phyloP scores from a whole-genome alignment of 2,329 filamentous ascomycete genomes.

The Cryphonectria nitschkei region DNA sequence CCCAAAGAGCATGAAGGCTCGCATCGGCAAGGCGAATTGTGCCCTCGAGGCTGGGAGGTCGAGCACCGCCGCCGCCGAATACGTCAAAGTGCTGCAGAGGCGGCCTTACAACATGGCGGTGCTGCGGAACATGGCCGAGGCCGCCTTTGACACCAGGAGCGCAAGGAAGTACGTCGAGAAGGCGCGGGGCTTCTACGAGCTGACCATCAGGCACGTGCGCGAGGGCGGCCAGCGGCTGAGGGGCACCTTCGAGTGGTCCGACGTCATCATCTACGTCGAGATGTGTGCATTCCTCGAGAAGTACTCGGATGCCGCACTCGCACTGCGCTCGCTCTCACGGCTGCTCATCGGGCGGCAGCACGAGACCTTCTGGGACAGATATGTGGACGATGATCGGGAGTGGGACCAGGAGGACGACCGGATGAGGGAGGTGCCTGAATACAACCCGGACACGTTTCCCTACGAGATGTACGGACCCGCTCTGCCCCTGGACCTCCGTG shows the following conservation, averaged over 20 bases:
- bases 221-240: constrained; percentile 39
- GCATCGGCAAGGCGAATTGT: constrained; percentile 62
- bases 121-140: constrained; percentile 60
- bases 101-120: constrained; percentile 58
- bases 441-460: constrained; percentile 57
- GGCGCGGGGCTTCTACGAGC: constrained; percentile 54
- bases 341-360: constrained; percentile 79
- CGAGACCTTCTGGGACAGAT: constrained; percentile 78
- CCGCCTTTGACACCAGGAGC: constrained; percentile 56
- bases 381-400: constrained; percentile 78
- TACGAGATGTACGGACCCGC: constrained; percentile 68
- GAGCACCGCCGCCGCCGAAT: constrained; percentile 59
- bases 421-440: constrained; percentile 64
- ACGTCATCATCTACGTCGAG: constrained; percentile 84
- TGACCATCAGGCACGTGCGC: constrained; percentile 49
- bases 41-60: constrained; percentile 59
- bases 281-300: constrained; percentile 69
- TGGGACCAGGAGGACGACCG: constrained; percentile 80
- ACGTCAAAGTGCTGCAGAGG: constrained; percentile 57
- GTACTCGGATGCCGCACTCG: constrained; percentile 67
- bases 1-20: constrained; percentile 58
- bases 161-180: constrained; percentile 43
- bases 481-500: constrained; percentile 79
- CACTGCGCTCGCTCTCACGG: constrained; percentile 73
- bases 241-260: constrained; percentile 68